Base-by-base conservation (phyloP, 1,284 basidiomycete genomes). In the Cryptococcus sp. region DNA sequence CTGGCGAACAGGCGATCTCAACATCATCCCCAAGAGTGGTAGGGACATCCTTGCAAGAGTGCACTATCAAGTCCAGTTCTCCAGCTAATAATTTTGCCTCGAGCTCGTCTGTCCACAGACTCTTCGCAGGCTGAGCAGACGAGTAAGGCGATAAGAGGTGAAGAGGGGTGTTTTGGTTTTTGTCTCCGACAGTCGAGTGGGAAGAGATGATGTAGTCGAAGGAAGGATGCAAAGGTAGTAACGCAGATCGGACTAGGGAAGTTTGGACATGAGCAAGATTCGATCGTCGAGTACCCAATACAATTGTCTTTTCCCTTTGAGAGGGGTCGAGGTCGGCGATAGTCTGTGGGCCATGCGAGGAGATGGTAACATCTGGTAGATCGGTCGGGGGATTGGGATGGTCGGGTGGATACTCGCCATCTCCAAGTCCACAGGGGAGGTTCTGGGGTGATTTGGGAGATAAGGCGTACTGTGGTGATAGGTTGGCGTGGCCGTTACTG, bases 31-130 rank as follows among this genome's bases (percentile, higher is more conserved):
- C 91, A 24, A 98, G 76, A 2, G 79, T 78, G 2, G 94, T 98
- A 10, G 94, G 94, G 19, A 98, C 83, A 72, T 98, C 96, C 75
- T 99, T 99, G 63, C 91, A 79, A 50, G 83, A 86, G 76, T 98
- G 96, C 19, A 98, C 86, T 63, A 99, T 85, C 78, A 97, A 85
- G 72, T 98, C 96, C 48, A 96, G 88, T 11, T 79, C 77, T 18
- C 81, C 79, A 39, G 83, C 80, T 42, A 82, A 78, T 49, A 98
- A 78, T 22, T 87, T 85, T 19, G 87, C 86, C 72, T 98, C 93
- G 54, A 98, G 83, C 69, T 97, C 93, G 69, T 90, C 88, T 25
- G 93, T 97, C 93, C 93, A 98, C 16, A 98, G 77, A 0, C 87
- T 85, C 73, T 93, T 91, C 14, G 88, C 88, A 21, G 72, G 69